Evolutionary conservation across 2,329 filamentous ascomycete genomes (phyloP).

Genomic region (Anthostomella pinea): DNA sequence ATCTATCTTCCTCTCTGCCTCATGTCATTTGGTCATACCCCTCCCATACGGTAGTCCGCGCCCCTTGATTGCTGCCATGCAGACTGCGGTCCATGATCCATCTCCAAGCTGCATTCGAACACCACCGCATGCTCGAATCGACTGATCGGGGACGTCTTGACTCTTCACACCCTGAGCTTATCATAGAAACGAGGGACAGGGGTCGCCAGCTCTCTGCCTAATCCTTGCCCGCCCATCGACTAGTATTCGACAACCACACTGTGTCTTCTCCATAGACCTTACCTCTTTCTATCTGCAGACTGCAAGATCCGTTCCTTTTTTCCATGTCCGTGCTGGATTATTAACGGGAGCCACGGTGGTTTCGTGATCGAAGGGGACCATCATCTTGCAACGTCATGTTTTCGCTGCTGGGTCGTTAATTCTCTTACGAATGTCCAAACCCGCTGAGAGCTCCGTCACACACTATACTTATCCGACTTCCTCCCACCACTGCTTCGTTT

Average conservation of each 20-base stretch:
- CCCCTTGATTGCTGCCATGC: constrained; percentile 6
- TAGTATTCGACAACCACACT: too few relatives aligned
- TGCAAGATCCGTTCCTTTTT: constrained; percentile 19
- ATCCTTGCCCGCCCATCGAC: constrained; percentile 17
- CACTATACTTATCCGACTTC: too few relatives aligned
- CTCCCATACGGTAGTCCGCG: constrained; percentile 15
- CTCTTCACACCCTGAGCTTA: constrained; percentile 18
- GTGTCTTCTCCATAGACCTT: constrained; percentile 17
- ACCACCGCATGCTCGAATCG: too few relatives aligned
- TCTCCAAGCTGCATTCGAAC: constrained; percentile 5
- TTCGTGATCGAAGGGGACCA: constrained; percentile 9
- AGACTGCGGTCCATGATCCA: neutral
- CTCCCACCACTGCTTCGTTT: too few relatives aligned
- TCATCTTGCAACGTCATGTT: too few relatives aligned
- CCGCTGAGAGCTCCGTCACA: too few relatives aligned
- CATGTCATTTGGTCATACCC: constrained; percentile 11
- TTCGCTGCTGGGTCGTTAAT: too few relatives aligned
- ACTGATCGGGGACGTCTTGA: too few relatives aligned
- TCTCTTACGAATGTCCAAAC: too few relatives aligned
- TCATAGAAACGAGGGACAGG: constrained; percentile 20
- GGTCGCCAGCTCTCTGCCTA: constrained; percentile 19
- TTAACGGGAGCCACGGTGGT: constrained; percentile 13
- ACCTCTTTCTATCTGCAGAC: constrained; percentile 15
- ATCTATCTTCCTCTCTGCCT: constrained; percentile 8
- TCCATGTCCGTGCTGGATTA: constrained; percentile 11